phyloP scores from a whole-genome alignment of 106 monocot species.

The Allium sativum region DNA sequence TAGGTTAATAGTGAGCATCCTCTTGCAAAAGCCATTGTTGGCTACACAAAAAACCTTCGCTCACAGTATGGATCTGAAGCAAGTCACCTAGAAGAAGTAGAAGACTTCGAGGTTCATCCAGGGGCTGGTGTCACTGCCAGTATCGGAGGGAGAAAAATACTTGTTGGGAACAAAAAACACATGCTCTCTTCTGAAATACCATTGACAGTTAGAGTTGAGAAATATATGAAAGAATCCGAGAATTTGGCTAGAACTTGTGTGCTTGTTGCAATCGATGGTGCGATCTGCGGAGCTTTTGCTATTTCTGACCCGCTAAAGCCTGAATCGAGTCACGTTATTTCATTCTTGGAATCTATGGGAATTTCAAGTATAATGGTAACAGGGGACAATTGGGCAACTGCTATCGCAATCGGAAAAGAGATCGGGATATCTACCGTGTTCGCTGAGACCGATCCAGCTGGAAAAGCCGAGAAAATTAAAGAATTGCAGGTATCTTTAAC shows the following conservation, averaged over 20 bases:
- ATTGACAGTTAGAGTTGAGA: constrained; percentile 30
- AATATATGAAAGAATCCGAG: constrained; percentile 47
- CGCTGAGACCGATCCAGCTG: constrained; percentile 80
- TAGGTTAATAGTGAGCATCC: constrained; percentile 91
- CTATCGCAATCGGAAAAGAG: constrained; percentile 56
- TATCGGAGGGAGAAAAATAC: constrained; percentile 29
- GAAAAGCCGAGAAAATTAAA: constrained; percentile 35
- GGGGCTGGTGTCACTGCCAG: constrained; percentile 53
- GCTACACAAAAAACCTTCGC: constrained; percentile 47
- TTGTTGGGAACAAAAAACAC: constrained; percentile 69
- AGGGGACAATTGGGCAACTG: constrained; percentile 80
- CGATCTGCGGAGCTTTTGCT: constrained; percentile 60
- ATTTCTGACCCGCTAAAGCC: constrained; percentile 81
- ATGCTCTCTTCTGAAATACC: constrained; percentile 46
- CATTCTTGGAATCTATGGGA: constrained; percentile 51
- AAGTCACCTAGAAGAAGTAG: constrained; percentile 21
- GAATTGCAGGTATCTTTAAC: constrained; percentile 13
- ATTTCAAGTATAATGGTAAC: constrained; percentile 81
- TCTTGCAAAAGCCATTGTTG: constrained; percentile 67
- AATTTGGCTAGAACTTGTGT: constrained; percentile 63
- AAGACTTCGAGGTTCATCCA: constrained; percentile 70
- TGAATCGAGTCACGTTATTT: constrained; percentile 55
- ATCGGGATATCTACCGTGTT: constrained; percentile 60
- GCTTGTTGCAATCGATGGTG: constrained; percentile 52
- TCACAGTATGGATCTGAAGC: constrained; percentile 31